Percentiles rank a stretch among this genome's conserved stretches.
These are phyloP conservation scores for Blattamonas nauphoetae DNA, from an alignment of 78 protist species.

Conservation along the genomic window DNA sequence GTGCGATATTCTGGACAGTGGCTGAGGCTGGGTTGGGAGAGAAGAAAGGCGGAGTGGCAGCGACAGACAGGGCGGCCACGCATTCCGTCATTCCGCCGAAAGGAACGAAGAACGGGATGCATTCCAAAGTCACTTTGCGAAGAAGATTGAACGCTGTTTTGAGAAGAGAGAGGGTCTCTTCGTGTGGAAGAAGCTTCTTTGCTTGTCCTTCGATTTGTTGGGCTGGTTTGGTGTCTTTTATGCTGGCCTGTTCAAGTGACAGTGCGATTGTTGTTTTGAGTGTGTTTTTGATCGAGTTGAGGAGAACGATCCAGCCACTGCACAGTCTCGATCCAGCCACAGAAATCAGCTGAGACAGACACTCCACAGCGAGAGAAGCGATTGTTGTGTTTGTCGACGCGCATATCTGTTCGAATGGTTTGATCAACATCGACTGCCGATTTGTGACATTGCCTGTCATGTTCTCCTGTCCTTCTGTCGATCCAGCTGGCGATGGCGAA, in stretches of 20 bases:
- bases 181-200: background rate
- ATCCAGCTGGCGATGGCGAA: too few relatives aligned
- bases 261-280: background rate
- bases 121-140: background rate
- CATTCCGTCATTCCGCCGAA: background rate
- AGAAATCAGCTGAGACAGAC: background rate
- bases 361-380: background rate
- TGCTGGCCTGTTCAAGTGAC: background rate
- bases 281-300: background rate
- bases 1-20: too few relatives aligned
- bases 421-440: background rate
- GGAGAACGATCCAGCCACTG: background rate
- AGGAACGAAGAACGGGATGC: background rate
- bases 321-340: background rate
- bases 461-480: background rate
- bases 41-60: too few relatives aligned
- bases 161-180: background rate
- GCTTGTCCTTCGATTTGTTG: background rate
- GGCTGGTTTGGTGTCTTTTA: background rate
- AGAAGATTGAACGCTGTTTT: background rate
- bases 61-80: background rate
- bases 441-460: background rate
- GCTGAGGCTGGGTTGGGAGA: too few relatives aligned
- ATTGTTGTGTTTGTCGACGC: background rate
- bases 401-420: constrained; percentile 1